Conservation (phyloP, 371 early-diverging fungal species). For the Mortierella sp. region DNA sequence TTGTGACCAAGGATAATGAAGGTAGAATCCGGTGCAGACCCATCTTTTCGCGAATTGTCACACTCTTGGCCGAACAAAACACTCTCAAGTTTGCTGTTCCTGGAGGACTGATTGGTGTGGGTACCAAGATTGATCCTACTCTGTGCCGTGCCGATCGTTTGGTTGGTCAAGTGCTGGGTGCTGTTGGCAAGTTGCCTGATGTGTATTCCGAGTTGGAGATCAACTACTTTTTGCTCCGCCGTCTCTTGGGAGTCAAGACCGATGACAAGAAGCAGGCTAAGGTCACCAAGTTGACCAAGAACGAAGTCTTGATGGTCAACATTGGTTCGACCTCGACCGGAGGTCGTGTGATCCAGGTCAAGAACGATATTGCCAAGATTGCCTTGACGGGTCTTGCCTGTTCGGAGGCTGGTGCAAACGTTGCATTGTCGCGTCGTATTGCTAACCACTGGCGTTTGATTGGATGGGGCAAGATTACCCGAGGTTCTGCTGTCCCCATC, state of each 20-base stretch:
- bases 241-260: conserved; percentile 95
- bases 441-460: conserved; percentile 99
- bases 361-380: conserved; percentile 95
- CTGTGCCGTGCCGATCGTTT: conserved; percentile 99
- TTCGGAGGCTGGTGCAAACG: conserved; percentile 98
- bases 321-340: conserved; percentile 99
- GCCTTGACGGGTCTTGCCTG: conserved; percentile 96
- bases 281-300: conserved; percentile 91
- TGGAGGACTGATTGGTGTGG: conserved; percentile 99
- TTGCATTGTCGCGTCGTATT: conserved; percentile 98
- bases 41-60: conserved; percentile 93
- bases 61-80: conserved; percentile 96
- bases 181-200: conserved; percentile 95
- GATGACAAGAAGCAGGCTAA: conserved; percentile 98
- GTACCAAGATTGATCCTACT: conserved; percentile 99
- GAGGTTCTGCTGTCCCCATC: conserved; percentile 79
- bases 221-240: conserved; percentile 97
- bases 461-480: conserved; percentile 97
- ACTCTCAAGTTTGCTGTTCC: conserved; percentile 98
- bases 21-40: conserved; percentile 93
- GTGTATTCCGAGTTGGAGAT: conserved; percentile 98
- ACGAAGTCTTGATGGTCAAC: conserved; percentile 98
- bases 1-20: conserved; percentile 92
- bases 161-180: conserved; percentile 99
- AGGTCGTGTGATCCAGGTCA: conserved; percentile 94